A percentile compares a stretch with the other conserved stretches of the same genome.
These are phyloP conservation scores for Leccinum boreale DNA, from an alignment of 768 basidiomycete genomes.

Conservation along the genomic window DNA sequence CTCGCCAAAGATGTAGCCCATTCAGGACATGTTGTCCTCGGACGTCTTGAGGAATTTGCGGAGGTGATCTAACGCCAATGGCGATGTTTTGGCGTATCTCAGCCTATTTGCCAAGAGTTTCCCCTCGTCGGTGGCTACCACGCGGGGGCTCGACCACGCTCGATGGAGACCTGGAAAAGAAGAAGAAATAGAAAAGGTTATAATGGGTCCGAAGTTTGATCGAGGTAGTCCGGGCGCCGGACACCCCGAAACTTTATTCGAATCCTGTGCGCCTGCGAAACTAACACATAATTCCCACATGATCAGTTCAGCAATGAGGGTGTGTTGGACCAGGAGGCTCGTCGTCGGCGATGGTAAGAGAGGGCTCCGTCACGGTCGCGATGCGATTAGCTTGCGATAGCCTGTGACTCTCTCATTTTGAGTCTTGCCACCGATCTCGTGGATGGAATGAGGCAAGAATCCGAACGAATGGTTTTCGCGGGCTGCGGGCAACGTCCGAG, in stretches of 20 bases:
- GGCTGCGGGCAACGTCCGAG: constrained; percentile 27
- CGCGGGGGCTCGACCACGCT: constrained; percentile 30
- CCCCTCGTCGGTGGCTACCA: constrained; percentile 24
- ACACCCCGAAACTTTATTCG: no score
- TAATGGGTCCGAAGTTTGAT: neutral
- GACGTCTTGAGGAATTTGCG: constrained; percentile 8
- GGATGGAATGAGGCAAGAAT: constrained; percentile 28
- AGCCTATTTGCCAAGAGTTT: constrained; percentile 10
- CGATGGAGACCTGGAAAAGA: constrained; percentile 19
- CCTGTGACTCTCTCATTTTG: constrained; percentile 27
- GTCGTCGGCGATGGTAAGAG: constrained; percentile 12
- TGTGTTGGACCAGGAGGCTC: no score
- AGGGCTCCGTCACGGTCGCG: constrained; percentile 27
- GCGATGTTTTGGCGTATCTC: constrained; percentile 20
- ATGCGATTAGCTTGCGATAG: constrained; percentile 17
- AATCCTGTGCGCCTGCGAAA: no score
- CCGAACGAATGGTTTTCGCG: constrained; percentile 30
- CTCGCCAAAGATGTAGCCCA: constrained; percentile 27
- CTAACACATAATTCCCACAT: no score
- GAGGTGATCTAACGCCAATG: constrained; percentile 14
- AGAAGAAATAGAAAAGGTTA: neutral
- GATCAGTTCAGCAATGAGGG: no score
- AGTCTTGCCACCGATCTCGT: constrained; percentile 19
- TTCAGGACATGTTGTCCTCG: constrained; percentile 23
- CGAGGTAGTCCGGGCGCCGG: neutral